phyloP scores from a whole-genome alignment of 2,329 filamentous ascomycete genomes.

The Lojkania enalia region DNA sequence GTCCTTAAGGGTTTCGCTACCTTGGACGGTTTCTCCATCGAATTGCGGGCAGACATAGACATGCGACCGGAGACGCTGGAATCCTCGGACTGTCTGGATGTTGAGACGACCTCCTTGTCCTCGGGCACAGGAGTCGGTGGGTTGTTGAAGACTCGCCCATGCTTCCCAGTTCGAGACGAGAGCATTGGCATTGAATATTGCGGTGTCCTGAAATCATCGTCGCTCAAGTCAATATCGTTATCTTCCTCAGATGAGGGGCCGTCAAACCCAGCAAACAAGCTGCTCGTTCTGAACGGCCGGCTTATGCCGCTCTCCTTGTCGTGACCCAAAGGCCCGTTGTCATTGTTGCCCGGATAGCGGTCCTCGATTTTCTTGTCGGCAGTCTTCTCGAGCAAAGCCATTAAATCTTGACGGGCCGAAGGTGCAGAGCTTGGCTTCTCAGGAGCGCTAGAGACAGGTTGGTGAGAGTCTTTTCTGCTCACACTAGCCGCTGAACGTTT shows the following conservation, averaged over 20 bases:
- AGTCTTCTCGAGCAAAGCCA: conserved; percentile 32
- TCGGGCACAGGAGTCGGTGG: conserved; percentile 49
- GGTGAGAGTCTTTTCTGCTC: conserved; percentile 20
- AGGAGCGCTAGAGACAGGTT: conserved; percentile 13
- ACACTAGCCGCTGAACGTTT: conserved; percentile 10
- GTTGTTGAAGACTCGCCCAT: conserved; percentile 48
- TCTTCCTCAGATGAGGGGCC: conserved; percentile 61
- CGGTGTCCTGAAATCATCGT: conserved; percentile 62
- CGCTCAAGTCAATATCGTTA: conserved; percentile 62
- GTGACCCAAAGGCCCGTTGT: conserved; percentile 71
- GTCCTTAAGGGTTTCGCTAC: conserved; percentile 38
- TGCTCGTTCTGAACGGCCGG: conserved; percentile 75
- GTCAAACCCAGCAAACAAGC: conserved; percentile 85
- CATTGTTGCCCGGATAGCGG: conserved; percentile 77
- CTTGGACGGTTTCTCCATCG: conserved; percentile 42
- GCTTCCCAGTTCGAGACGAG: conserved; percentile 52
- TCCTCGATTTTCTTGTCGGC: conserved; percentile 55
- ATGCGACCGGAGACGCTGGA: conserved; percentile 26
- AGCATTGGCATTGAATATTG: conserved; percentile 50
- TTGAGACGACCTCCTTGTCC: conserved; percentile 43
- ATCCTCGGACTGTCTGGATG: conserved; percentile 36
- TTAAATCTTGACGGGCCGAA: conserved; percentile 35
- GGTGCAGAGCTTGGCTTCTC: conserved; percentile 21
- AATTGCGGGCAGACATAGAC: conserved; percentile 29
- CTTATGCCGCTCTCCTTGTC: conserved; percentile 63